Base-by-base conservation (phyloP, 2,329 filamentous ascomycete genomes). In the Alternaria infectoria region DNA sequence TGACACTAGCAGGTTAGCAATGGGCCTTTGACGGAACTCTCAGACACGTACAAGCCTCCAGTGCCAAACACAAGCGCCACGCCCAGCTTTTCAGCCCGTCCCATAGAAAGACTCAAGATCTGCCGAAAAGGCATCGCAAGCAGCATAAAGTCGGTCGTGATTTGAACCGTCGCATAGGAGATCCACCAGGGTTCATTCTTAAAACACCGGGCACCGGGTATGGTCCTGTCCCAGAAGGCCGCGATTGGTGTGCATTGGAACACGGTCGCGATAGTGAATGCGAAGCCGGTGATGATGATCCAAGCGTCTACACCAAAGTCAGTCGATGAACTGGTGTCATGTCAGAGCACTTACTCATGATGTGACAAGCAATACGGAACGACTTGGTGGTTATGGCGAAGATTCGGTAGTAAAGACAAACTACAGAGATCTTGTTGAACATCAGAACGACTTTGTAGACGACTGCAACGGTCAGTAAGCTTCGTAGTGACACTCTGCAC, bases 381-480 rank as follows among this genome's bases (percentile, higher is more conserved):
- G 62, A 64, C 15, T 68, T 71, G 3, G 59, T 61, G 4, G 69
- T 66, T 13, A 77, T 61, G 15, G 69, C 69, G 49, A 80, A 81
- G 45, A 79, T 75, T 44, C 78, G 75, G 40, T 77, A 71, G 63
- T 79, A 79, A 9, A 77, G 70, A 23, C 71, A 70, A 9, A 77
- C 66, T 26, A 79, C 73, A 4, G 76, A 76, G 7, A 75, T 68
- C 62, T 80, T 80, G 62, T 74, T 79, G 45, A 78, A 69, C 61
- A 71, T 74, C 32, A 81, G 66, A 7, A 75, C 77, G 19, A 78
- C 63, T 58, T 81, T 80, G 69, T 81, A 81, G 21, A 80, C 64
- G n/a, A 74, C 64, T 64, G 15, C 13, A 2, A 25, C 13, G 6
- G 49, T 64, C 19, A 64, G 58, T 28, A 45, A 21, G 5, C 19